A percentile compares a stretch with the other conserved stretches of the same genome.
Conservation (phyloP, 768 basidiomycete genomes). For the Tricholoma bakamatsutake region DNA sequence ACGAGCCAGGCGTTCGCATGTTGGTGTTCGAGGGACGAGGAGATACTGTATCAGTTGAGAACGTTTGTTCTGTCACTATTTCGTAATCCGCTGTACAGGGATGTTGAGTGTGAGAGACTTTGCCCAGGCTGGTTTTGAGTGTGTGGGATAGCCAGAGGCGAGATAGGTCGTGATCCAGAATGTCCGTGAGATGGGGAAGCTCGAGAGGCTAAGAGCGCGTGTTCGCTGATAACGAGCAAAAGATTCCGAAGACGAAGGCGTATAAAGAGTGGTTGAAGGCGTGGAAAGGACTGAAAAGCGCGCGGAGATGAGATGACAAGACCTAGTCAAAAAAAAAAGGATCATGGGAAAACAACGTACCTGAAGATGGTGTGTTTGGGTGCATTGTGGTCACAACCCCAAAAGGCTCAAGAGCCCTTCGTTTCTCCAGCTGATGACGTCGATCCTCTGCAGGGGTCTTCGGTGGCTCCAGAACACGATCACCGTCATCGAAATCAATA, state of each 20-base stretch:
- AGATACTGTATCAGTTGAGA: not conserved
- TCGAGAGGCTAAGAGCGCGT: conserved; percentile 19
- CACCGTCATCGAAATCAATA: conserved; percentile 3
- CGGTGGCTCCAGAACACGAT: conserved; percentile 4
- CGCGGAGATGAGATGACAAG: not conserved
- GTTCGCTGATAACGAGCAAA: conserved; percentile 12
- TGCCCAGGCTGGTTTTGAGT: conserved; percentile 5
- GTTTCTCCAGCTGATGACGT: conserved; percentile 13
- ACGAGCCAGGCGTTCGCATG: conserved; percentile 2
- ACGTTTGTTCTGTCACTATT: conserved; percentile 8
- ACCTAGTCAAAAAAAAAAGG: not conserved
- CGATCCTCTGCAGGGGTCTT: conserved; percentile 15
- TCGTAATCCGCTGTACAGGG: conserved; percentile 19
- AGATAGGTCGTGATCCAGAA: conserved; percentile 9
- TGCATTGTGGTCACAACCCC: conserved; percentile 21
- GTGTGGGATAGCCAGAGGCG: conserved; percentile 5
- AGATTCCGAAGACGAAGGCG: conserved; percentile 30
- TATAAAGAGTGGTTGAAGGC: conserved; percentile 19
- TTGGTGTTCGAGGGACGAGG: conserved; percentile 4
- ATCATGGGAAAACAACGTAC: not conserved
- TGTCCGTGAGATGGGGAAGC: conserved; percentile 12
- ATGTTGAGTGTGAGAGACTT: conserved; percentile 20
- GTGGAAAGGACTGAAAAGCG: conserved; percentile 8
- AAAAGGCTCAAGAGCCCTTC: conserved; percentile 24
- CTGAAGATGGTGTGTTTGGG: not conserved